A percentile compares a stretch with the other conserved stretches of the same genome.
Conservation (phyloP, 192 early-diverging fungal species). For the Coemansia asiatica region DNA sequence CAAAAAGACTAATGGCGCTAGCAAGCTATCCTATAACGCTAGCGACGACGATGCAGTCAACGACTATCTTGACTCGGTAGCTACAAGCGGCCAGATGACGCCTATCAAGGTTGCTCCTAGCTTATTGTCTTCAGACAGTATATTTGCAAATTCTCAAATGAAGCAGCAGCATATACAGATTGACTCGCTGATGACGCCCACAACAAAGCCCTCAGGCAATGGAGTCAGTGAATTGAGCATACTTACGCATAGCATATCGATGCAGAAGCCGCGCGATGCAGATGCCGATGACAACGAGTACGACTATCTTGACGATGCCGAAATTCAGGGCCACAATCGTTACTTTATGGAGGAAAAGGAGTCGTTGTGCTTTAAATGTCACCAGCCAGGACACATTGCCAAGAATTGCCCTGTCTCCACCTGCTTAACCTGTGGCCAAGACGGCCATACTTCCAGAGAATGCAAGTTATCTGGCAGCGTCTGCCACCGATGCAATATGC, state of each 20-base stretch:
- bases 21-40: slow-evolving; percentile 22
- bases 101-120: slow-evolving; percentile 6
- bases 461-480: slow-evolving; percentile 44
- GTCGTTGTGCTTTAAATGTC: slow-evolving; percentile 37
- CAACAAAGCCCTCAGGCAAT: not conserved
- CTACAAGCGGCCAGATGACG: slow-evolving; percentile 20
- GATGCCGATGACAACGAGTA: slow-evolving; percentile 34
- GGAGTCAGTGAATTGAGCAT: not conserved
- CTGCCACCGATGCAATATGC: slow-evolving; percentile 51
- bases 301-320: slow-evolving; percentile 50
- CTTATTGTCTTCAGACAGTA: not conserved
- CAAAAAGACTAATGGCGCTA: not conserved
- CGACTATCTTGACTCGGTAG: slow-evolving; percentile 31
- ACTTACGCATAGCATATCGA: slow-evolving; percentile 11
- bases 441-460: slow-evolving; percentile 37
- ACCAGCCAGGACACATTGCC: slow-evolving; percentile 40
- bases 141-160: slow-evolving; percentile 4
- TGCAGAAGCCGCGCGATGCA: not conserved
- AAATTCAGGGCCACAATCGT: slow-evolving; percentile 51
- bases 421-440: slow-evolving; percentile 41
- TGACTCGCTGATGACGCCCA: slow-evolving; percentile 21
- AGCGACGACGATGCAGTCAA: slow-evolving; percentile 31
- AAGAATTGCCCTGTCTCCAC: slow-evolving; percentile 39
- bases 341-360: slow-evolving; percentile 56
- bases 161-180: slow-evolving; percentile 38